Percentiles rank a stretch among this genome's conserved stretches.
phyloP scores from a whole-genome alignment of 163 green algal species.

The Prototheca stagnorum region DNA sequence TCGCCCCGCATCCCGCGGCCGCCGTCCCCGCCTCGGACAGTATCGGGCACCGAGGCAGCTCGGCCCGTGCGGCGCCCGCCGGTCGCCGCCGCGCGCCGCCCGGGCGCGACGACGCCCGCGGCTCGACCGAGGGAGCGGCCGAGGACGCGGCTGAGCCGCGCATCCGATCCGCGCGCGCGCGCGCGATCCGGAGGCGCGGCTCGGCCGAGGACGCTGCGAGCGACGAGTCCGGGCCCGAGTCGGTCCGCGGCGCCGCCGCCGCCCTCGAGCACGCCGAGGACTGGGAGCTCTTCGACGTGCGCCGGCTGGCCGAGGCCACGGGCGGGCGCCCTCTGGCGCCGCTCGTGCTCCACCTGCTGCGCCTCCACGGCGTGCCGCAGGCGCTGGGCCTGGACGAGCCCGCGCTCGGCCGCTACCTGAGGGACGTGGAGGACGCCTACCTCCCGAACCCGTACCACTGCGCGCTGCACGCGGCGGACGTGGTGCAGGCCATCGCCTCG shows the following conservation, averaged over 20 bases:
- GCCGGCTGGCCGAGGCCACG: conserved; percentile 30
- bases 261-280: conserved; percentile 6
- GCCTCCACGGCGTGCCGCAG: conserved; percentile 43
- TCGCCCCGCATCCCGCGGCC: no score
- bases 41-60: no score
- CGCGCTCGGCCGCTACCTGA: conserved; percentile 9
- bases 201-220: background rate
- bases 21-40: no score
- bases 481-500: conserved; percentile 39
- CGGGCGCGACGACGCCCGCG: background rate
- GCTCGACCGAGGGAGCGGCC: background rate
- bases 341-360: conserved; percentile 44
- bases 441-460: conserved; percentile 76
- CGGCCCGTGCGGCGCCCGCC: no score
- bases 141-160: no score
- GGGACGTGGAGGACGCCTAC: conserved; percentile 35
- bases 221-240: background rate
- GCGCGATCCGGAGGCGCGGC: no score
- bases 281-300: conserved; percentile 66
- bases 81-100: no score
- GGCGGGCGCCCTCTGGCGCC: conserved; percentile 37
- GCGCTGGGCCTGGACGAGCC: conserved; percentile 16
- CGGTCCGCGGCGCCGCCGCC: no score
- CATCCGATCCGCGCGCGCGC: no score
- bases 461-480: conserved; percentile 67